These are phyloP conservation scores for Ramaria sp. DNA, from an alignment of 768 basidiomycete species.

Conservation along the genomic window DNA sequence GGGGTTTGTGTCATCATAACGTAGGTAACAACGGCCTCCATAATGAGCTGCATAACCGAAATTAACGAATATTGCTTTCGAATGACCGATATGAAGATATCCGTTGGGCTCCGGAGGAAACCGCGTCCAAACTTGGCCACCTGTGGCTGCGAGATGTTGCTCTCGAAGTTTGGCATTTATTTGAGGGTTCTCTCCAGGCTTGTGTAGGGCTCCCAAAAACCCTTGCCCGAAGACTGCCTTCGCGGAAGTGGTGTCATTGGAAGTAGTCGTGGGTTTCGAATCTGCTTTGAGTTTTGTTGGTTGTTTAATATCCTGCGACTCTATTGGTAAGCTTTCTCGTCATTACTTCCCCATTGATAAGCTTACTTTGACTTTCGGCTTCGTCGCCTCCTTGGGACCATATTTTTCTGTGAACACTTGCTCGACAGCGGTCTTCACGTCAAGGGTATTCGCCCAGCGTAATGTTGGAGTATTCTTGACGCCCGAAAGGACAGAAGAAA, in stretches of 20 bases:
- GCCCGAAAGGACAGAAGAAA: conserved; percentile 55
- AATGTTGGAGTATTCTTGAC: conserved; percentile 52
- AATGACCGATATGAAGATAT: conserved; percentile 91
- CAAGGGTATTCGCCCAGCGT: conserved; percentile 77
- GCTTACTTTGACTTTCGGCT: conserved; percentile 24
- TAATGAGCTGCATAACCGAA: conserved; percentile 97
- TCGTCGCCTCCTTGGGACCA: conserved; percentile 58
- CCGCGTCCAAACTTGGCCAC: conserved; percentile 81
- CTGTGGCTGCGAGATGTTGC: conserved; percentile 69
- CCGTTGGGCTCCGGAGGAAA: conserved; percentile 99
- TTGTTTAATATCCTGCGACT: conserved; percentile 40
- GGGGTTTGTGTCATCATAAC: conserved; percentile 98
- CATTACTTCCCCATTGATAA: neutral
- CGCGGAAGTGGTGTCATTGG: conserved; percentile 25
- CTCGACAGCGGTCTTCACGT: conserved; percentile 76
- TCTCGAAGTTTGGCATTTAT: conserved; percentile 66
- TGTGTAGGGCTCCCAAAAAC: conserved; percentile 86
- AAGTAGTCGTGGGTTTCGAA: conserved; percentile 24
- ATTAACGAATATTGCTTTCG: conserved; percentile 96
- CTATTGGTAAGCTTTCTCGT: neutral
- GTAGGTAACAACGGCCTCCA: conserved; percentile 84
- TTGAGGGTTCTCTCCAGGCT: conserved; percentile 90
- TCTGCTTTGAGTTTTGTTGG: conserved; percentile 22
- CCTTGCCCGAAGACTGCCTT: conserved; percentile 87
- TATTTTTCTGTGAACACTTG: conserved; percentile 53